phyloP scores from a whole-genome alignment of 2,329 filamentous ascomycete genomes.

The Penicillium psychrosexuale region DNA sequence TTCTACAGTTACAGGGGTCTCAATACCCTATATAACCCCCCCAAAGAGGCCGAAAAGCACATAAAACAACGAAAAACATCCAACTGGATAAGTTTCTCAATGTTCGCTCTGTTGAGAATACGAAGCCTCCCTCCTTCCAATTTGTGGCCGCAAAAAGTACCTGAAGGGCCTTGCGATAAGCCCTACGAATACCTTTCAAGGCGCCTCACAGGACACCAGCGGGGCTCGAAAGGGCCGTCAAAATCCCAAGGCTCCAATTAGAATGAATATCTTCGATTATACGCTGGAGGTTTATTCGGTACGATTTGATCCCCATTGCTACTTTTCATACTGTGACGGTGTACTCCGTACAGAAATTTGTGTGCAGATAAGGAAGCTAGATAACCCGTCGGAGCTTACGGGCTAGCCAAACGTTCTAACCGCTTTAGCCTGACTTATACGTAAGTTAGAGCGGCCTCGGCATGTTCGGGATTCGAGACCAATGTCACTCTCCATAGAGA shows the following conservation, averaged over 20 bases:
- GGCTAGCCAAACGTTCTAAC: neutral
- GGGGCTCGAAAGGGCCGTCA: neutral
- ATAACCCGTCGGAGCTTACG: neutral
- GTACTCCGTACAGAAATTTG: neutral
- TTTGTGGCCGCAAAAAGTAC: neutral
- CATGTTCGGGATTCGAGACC: neutral
- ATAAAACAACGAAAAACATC: neutral
- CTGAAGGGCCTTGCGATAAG: neutral
- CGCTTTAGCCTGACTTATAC: neutral
- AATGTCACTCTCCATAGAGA: neutral
- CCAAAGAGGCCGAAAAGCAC: neutral
- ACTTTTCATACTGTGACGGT: neutral
- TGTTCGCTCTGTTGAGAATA: neutral
- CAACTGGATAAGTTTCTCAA: neutral
- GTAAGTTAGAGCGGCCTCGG: neutral
- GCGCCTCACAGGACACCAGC: neutral
- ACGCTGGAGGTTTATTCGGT: neutral
- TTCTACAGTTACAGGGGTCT: slow-evolving; percentile 1
- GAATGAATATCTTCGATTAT: neutral
- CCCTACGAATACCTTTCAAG: neutral
- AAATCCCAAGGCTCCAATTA: neutral
- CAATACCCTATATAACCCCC: neutral
- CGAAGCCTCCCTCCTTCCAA: neutral
- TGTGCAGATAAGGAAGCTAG: neutral
- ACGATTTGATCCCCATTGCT: neutral